Conservation (phyloP, 352 stramenopile species). For the Globisporangium polare region DNA sequence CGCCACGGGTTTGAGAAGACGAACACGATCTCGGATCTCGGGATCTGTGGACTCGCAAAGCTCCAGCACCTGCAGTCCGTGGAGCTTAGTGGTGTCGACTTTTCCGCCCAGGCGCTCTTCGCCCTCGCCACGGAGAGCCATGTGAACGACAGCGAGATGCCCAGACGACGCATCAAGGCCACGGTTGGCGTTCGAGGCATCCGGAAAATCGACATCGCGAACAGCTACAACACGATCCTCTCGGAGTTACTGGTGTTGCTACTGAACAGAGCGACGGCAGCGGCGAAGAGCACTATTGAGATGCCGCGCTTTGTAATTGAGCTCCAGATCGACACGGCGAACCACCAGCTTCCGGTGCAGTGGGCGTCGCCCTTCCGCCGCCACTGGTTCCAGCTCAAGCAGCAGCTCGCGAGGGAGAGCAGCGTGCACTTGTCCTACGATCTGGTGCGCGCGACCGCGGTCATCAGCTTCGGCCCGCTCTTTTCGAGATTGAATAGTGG, state of each 20-base stretch:
- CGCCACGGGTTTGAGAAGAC: slow-evolving; percentile 27
- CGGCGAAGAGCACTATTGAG: neutral
- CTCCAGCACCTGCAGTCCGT: slow-evolving; percentile 16
- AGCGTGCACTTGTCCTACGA: slow-evolving; percentile 21
- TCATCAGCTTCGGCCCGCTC: neutral
- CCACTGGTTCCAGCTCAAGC: slow-evolving; percentile 20
- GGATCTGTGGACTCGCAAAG: slow-evolving; percentile 12
- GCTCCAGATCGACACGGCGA: slow-evolving; percentile 20
- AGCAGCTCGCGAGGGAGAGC: slow-evolving; percentile 7
- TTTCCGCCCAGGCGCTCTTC: slow-evolving; percentile 17
- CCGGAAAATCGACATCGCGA: slow-evolving; percentile 17
- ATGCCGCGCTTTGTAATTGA: slow-evolving; percentile 20
- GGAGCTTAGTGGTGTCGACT: slow-evolving; percentile 20
- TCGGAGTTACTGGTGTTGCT: slow-evolving; percentile 6
- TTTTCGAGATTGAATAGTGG: too few relatives aligned
- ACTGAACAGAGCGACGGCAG: neutral
- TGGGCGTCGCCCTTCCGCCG: slow-evolving; percentile 17
- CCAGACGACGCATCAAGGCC: slow-evolving; percentile 15
- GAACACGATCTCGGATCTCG: slow-evolving; percentile 20
- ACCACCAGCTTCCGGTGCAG: slow-evolving; percentile 17
- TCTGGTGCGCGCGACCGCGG: slow-evolving; percentile 9
- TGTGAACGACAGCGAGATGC: neutral
- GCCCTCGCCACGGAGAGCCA: slow-evolving; percentile 7
- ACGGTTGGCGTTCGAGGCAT: slow-evolving; percentile 19
- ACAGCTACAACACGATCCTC: slow-evolving; percentile 20